A percentile compares a stretch with the other conserved stretches of the same genome.
phyloP scores from a whole-genome alignment of 2,329 filamentous ascomycete species.

The Fusarium transvaalense region DNA sequence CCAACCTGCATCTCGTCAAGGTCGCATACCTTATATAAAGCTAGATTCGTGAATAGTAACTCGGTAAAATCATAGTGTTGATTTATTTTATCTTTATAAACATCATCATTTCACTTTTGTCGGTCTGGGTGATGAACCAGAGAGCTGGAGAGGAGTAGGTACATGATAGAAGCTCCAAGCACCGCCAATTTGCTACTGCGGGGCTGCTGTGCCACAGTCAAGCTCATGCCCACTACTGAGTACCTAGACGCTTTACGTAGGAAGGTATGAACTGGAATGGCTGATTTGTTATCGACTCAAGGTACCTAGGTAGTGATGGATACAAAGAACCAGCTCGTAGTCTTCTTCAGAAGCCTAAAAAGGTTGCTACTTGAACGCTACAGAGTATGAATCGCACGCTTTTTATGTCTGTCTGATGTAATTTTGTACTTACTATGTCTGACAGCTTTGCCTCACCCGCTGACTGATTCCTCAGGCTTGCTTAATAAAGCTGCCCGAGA shows the following conservation, averaged over 20 bases:
- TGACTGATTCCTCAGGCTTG: slow-evolving; percentile 10
- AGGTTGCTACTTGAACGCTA: too few species aligned
- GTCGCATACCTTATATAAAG: not conserved
- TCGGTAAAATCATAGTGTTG: not conserved
- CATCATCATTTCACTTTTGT: not conserved
- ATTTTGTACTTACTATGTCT: not conserved
- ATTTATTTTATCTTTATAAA: not conserved
- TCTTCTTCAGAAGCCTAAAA: not conserved
- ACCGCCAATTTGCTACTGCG: slow-evolving; percentile 7
- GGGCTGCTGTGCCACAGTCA: slow-evolving; percentile 22
- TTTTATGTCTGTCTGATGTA: too few species aligned
- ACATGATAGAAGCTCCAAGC: slow-evolving; percentile 1
- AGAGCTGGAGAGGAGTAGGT: slow-evolving; percentile 24
- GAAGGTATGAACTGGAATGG: not conserved
- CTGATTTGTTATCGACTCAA: not conserved
- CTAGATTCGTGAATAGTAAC: not conserved
- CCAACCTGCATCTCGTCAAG: slow-evolving; percentile 16
- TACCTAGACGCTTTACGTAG: not conserved
- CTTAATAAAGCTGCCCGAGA: slow-evolving; percentile 38
- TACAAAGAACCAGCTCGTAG: not conserved
- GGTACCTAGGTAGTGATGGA: too few species aligned
- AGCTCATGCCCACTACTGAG: not conserved
- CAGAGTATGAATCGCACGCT: not conserved
- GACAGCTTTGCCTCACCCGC: too few species aligned
- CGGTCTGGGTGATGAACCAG: slow-evolving; percentile 11